Percentiles rank a stretch among this genome's conserved stretches.
phyloP scores from a whole-genome alignment of 2,329 filamentous ascomycete genomes.

The Pseudonectria foliicola region DNA sequence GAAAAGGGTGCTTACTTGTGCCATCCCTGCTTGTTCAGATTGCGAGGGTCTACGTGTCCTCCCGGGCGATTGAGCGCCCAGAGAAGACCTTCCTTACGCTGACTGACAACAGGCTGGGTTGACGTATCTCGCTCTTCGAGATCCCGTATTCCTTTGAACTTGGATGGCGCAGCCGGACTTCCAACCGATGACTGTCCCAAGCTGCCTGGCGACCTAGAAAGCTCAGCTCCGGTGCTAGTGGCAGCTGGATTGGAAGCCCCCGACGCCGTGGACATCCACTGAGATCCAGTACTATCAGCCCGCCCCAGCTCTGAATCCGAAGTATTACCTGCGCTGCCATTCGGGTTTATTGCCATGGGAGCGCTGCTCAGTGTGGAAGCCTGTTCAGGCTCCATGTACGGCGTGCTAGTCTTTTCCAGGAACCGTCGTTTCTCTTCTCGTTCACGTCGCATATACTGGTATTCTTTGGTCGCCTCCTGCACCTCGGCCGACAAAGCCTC shows the following conservation, averaged over 20 bases:
- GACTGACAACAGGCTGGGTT: constrained; percentile 40
- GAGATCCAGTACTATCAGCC: constrained; percentile 67
- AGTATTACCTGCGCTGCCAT: constrained; percentile 40
- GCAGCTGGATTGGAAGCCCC: constrained; percentile 33
- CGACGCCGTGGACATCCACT: constrained; percentile 47
- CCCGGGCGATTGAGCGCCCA: constrained; percentile 93
- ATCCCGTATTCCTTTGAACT: constrained; percentile 89
- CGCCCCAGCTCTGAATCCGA: constrained; percentile 65
- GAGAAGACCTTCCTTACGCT: constrained; percentile 86
- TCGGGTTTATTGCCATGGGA: constrained; percentile 27
- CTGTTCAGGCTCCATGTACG: constrained; percentile 63
- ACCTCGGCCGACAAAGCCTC: constrained; percentile 86
- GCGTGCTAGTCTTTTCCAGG: constrained; percentile 78
- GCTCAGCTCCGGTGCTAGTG: constrained; percentile 29
- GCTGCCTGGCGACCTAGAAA: constrained; percentile 52
- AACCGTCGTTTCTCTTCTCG: constrained; percentile 88
- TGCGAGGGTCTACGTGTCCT: constrained; percentile 90
- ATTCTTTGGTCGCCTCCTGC: constrained; percentile 91
- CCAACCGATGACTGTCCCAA: constrained; percentile 37
- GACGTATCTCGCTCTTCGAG: constrained; percentile 74
- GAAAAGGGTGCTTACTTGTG: constrained; percentile 69
- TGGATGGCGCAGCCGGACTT: constrained; percentile 47
- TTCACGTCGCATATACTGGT: constrained; percentile 89
- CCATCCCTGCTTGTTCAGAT: constrained; percentile 95
- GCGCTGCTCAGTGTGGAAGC: constrained; percentile 34